Conservation (phyloP, 768 basidiomycete genomes). For the Pleurotus giganteus region DNA sequence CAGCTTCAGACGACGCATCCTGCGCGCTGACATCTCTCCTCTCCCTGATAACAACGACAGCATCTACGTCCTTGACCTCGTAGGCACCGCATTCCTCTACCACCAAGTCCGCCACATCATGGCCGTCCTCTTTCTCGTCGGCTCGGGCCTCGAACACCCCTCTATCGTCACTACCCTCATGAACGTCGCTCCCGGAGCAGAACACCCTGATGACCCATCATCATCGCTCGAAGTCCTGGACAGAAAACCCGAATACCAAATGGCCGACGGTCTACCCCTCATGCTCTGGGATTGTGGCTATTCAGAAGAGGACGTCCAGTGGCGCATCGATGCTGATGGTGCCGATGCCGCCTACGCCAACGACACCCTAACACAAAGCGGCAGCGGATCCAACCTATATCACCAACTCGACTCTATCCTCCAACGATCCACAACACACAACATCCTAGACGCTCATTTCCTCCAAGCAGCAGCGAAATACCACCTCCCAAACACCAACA, state of each 20-base stretch:
- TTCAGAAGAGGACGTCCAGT: slow-evolving; percentile 59
- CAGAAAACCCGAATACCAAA: slow-evolving; percentile 86
- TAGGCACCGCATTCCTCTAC: slow-evolving; percentile 88
- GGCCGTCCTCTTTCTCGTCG: slow-evolving; percentile 87
- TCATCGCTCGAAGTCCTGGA: slow-evolving; percentile 48
- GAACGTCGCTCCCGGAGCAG: slow-evolving; percentile 49
- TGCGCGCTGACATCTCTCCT: slow-evolving; percentile 60
- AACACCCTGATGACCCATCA: slow-evolving; percentile 35
- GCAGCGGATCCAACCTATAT: slow-evolving; percentile 38
- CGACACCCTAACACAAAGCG: slow-evolving; percentile 7
- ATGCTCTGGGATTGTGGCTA: slow-evolving; percentile 91
- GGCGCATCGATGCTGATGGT: slow-evolving; percentile 54
- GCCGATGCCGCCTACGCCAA: slow-evolving; percentile 8
- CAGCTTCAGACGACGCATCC: slow-evolving; percentile 67
- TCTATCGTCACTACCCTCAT: slow-evolving; percentile 69
- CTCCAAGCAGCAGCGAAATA: slow-evolving; percentile 50
- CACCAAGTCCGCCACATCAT: slow-evolving; percentile 97
- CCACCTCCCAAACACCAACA: slow-evolving; percentile 38
- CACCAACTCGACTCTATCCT: slow-evolving; percentile 53
- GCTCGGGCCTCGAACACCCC: slow-evolving; percentile 73
- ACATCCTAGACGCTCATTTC: slow-evolving; percentile 66
- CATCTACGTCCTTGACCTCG: slow-evolving; percentile 77
- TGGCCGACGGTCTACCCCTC: slow-evolving; percentile 90
- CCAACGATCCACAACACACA: slow-evolving; percentile 61
- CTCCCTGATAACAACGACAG: slow-evolving; percentile 23